These are phyloP conservation scores for Perilla frutescens DNA, from an alignment of 257 asterid species.

Conservation along the genomic window DNA sequence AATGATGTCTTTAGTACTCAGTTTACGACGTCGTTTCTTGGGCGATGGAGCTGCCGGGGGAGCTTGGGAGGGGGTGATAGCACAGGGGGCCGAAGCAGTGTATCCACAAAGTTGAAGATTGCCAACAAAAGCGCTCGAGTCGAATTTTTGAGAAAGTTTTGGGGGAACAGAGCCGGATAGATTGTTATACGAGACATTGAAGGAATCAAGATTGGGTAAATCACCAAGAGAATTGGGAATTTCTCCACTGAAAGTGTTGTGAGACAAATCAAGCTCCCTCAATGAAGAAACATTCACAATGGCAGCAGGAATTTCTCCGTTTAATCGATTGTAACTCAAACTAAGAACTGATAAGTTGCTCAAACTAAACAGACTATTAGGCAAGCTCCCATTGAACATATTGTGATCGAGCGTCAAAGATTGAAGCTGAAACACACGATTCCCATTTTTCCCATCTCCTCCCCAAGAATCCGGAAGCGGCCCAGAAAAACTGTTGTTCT, in stretches of 20 bases:
- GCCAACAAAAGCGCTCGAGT: conserved; percentile 71
- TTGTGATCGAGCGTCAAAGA: conserved; percentile 62
- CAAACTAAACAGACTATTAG: conserved; percentile 39
- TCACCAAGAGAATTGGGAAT: conserved; percentile 69
- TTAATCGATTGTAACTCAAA: conserved; percentile 56
- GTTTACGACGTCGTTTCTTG: conserved; percentile 41
- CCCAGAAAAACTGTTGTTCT: conserved; percentile 72
- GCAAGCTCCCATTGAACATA: conserved; percentile 56
- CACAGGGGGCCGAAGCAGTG: conserved; percentile 60
- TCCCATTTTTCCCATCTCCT: conserved; percentile 45
- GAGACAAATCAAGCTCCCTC: conserved; percentile 66
- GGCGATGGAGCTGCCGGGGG: conserved; percentile 40
- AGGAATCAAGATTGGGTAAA: conserved; percentile 59
- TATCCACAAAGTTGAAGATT: conserved; percentile 83
- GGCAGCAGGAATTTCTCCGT: conserved; percentile 55
- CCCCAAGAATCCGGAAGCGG: conserved; percentile 68
- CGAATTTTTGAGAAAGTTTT: conserved; percentile 62
- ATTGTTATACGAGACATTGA: conserved; percentile 82
- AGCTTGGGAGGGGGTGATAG: conserved; percentile 48
- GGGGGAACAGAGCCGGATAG: conserved; percentile 80
- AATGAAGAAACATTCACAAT: conserved; percentile 62
- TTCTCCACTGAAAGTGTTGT: conserved; percentile 66
- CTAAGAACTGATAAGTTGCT: conserved; percentile 62
- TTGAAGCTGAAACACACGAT: conserved; percentile 46
- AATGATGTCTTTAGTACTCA: conserved; percentile 70